These are phyloP conservation scores for Talaromyces nanjingensis DNA, from an alignment of 495 filamentous ascomycete species.

Conservation along the genomic window DNA sequence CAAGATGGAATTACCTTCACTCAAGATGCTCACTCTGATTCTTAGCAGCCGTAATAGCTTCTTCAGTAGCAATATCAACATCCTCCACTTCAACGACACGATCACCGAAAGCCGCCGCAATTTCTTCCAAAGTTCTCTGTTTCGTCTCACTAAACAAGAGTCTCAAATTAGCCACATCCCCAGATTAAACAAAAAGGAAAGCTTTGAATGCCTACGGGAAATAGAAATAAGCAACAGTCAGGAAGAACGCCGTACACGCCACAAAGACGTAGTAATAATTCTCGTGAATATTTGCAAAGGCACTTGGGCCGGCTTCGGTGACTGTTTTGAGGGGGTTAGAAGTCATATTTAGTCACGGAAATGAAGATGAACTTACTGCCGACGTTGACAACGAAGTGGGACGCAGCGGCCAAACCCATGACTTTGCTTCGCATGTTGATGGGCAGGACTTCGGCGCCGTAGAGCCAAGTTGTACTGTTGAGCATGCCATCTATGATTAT, in stretches of 20 bases:
- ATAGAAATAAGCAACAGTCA: slow-evolving; percentile 44
- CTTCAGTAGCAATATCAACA: slow-evolving; percentile 5
- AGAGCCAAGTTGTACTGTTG: slow-evolving; percentile 55
- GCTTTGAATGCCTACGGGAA: slow-evolving; percentile 36
- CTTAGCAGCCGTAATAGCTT: slow-evolving; percentile 14
- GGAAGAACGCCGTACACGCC: slow-evolving; percentile 42
- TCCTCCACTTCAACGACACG: slow-evolving; percentile 39
- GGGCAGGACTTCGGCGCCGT: slow-evolving; percentile 53
- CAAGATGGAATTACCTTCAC: not conserved
- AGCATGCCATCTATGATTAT: slow-evolving; percentile 43
- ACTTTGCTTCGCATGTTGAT: slow-evolving; percentile 51
- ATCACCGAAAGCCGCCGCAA: slow-evolving; percentile 51
- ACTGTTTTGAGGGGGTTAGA: slow-evolving; percentile 18
- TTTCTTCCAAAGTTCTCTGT: slow-evolving; percentile 51
- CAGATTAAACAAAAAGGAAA: not conserved
- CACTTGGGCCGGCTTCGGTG: slow-evolving; percentile 51
- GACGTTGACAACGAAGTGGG: slow-evolving; percentile 55
- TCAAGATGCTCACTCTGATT: slow-evolving; percentile 24
- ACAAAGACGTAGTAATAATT: slow-evolving; percentile 59
- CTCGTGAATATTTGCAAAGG: slow-evolving; percentile 50
- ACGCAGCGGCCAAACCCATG: slow-evolving; percentile 50
- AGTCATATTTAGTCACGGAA: not conserved
- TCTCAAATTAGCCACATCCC: slow-evolving; percentile 6
- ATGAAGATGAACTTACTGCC: slow-evolving; percentile 26
- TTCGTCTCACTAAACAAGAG: slow-evolving; percentile 36